Evolutionary conservation across 2,329 filamentous ascomycete genomes (phyloP), one percentile per base, ranked within the genome.

Genomic region (Ophiostoma sp.): DNA sequence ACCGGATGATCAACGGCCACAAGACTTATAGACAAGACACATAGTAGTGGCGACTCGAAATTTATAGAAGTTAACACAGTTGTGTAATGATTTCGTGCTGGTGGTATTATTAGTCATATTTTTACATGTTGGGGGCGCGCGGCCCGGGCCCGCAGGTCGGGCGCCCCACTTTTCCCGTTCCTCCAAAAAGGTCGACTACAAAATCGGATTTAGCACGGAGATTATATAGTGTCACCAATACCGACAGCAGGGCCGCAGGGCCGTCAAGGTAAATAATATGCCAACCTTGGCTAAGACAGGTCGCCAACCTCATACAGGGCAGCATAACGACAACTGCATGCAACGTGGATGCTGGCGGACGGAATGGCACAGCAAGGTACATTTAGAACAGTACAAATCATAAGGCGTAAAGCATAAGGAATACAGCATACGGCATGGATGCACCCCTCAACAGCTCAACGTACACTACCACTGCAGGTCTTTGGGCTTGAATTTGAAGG

Each of bases 1-100:
- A 70, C 65, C 40, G 69, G 18, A 65, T 70, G 27, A 52, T 70
- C 7, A 18, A 44, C 5, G 67, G 63, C 4, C 67, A 58, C 36
- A 69, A 64, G 62, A 38, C 58, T 6, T 66, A 69, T 65, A 64
- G 67, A 67, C 64, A 64, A 40, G 38, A 38, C 11, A 60, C 55
- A 7, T 60, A 55, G 49, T 27, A 5, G 49, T 1, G 18, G 27
- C 27, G 27, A 27, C 2, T 27, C 27, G 27, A 18, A 11, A 7
- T 45, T 45, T 11, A 27, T 55, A 27, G 49, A 7, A 27, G 7
- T 58, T 38, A 5, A 58, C 12, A 14, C 42, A 44, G 42, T 44
- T 44, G 11, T 6, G 42, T 12, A 7, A 12, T 44, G 3, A 52
- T 18, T 27, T 27, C 27, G 27, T 27, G 1, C 27, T 27, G 27